Evolutionary conservation across 2,329 filamentous ascomycete species (phyloP).

Genomic region (Corynespora cassiicola): DNA sequence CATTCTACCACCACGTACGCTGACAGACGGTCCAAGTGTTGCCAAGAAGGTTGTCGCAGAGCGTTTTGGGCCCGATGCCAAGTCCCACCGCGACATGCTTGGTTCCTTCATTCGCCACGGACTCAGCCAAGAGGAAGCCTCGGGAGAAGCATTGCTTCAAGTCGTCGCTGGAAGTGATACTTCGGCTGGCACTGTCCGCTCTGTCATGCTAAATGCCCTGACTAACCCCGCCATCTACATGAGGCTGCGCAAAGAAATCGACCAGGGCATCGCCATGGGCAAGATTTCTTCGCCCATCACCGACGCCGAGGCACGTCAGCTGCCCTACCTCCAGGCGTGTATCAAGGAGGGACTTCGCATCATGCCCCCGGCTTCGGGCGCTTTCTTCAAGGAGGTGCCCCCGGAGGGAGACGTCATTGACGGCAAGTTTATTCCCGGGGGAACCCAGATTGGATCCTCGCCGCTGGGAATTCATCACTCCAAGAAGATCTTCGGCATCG

Average conservation of each 20-base stretch:
- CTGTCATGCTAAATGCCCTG: conserved; percentile 58
- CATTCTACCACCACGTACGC: no score
- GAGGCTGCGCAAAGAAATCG: conserved; percentile 54
- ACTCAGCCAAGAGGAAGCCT: conserved; percentile 49
- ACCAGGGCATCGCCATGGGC: conserved; percentile 42
- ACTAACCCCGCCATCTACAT: conserved; percentile 53
- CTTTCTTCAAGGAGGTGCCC: conserved; percentile 17
- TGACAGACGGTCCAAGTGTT: no score
- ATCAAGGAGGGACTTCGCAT: conserved; percentile 40
- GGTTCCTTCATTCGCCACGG: conserved; percentile 54
- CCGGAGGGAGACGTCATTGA: neutral
- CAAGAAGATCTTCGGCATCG: conserved; percentile 66
- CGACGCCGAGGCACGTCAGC: conserved; percentile 19
- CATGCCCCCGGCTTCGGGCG: conserved; percentile 21
- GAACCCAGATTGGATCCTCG: conserved; percentile 9
- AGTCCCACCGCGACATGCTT: conserved; percentile 7
- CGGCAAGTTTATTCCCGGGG: conserved; percentile 3
- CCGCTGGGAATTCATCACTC: conserved; percentile 7
- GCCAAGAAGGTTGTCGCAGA: conserved; percentile 5
- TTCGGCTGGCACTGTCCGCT: conserved; percentile 60
- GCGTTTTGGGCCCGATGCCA: conserved; percentile 7
- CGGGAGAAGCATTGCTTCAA: conserved; percentile 52
- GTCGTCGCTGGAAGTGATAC: conserved; percentile 64
- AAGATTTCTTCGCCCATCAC: conserved; percentile 48
- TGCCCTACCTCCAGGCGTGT: conserved; percentile 38